Evolutionary conservation across 2,329 filamentous ascomycete species (phyloP).

Genomic region (Madurella mycetomatis): DNA sequence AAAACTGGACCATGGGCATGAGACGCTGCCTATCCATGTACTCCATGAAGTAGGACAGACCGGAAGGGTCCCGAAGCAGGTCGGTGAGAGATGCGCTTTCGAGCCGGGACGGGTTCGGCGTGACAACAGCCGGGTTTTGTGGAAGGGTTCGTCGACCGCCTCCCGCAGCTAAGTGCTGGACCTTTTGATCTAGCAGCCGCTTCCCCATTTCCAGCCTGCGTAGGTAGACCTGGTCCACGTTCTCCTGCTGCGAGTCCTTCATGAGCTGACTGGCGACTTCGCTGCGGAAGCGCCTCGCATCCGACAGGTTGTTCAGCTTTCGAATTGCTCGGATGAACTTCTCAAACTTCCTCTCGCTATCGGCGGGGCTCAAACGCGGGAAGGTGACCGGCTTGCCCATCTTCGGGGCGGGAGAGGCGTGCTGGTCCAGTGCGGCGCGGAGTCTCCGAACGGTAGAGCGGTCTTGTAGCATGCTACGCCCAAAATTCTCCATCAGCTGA

Average conservation of each 20-base stretch:
- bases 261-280: constrained; percentile 90
- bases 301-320: constrained; percentile 84
- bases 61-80: constrained; percentile 83
- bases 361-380: constrained; percentile 72
- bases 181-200: constrained; percentile 81
- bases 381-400: constrained; percentile 62
- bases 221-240: constrained; percentile 80
- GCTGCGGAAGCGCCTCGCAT: constrained; percentile 86
- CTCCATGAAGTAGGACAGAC: constrained; percentile 98
- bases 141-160: constrained; percentile 45
- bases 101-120: constrained; percentile 53
- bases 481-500: constrained; percentile 85
- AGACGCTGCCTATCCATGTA: constrained; percentile 91
- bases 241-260: constrained; percentile 71
- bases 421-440: constrained; percentile 86
- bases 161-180: constrained; percentile 71
- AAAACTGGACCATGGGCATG: constrained; percentile 93
- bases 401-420: constrained; percentile 76
- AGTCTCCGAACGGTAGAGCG: constrained; percentile 91
- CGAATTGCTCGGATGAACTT: constrained; percentile 87
- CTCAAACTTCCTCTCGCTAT: constrained; percentile 90
- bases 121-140: constrained; percentile 21
- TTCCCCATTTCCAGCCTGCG: constrained; percentile 90
- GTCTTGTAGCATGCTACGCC: constrained; percentile 84
- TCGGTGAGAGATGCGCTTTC: constrained; percentile 76